Conservation (phyloP, 2,329 filamentous ascomycete genomes). For the Epichloe brachyelytri region DNA sequence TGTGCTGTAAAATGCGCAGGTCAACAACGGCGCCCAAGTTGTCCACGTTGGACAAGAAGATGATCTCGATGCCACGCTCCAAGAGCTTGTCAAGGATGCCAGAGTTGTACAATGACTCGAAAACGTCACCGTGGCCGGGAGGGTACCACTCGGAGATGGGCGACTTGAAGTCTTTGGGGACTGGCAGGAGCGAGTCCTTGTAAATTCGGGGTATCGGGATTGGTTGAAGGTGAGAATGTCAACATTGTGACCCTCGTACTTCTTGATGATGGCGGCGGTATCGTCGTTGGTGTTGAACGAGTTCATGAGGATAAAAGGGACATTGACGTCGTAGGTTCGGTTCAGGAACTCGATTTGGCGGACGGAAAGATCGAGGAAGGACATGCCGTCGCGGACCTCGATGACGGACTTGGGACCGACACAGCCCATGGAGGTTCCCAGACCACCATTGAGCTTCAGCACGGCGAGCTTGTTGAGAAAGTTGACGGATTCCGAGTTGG, state of each 20-base stretch:
- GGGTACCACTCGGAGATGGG: slow-evolving; percentile 96
- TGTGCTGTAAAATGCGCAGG: slow-evolving; percentile 96
- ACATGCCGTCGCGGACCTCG: slow-evolving; percentile 99
- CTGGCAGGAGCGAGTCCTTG: slow-evolving; percentile 95
- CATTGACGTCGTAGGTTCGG: slow-evolving; percentile 93
- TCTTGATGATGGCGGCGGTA: slow-evolving; percentile 98
- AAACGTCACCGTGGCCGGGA: slow-evolving; percentile 97
- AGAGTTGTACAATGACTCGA: slow-evolving; percentile 99
- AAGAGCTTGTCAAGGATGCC: slow-evolving; percentile 95
- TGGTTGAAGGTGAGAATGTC: slow-evolving; percentile 99
- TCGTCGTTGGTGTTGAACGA: slow-evolving; percentile 99
- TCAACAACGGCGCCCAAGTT: slow-evolving; percentile 97
- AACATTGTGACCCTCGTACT: slow-evolving; percentile 99
- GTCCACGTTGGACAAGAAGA: slow-evolving; percentile 98
- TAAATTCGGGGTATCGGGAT: slow-evolving; percentile 92
- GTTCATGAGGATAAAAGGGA: slow-evolving; percentile 99
- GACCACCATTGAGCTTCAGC: slow-evolving; percentile 97
- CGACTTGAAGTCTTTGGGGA: slow-evolving; percentile 79
- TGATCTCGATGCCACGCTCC: slow-evolving; percentile 87
- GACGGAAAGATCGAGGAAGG: slow-evolving; percentile 96
- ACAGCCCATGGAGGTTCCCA: slow-evolving; percentile 98
- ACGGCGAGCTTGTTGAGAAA: slow-evolving; percentile 97
- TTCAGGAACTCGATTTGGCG: slow-evolving; percentile 99
- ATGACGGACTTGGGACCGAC: slow-evolving; percentile 99
- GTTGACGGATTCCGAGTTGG: slow-evolving; percentile 78